Base-by-base conservation (phyloP, 345 rosid genomes). In the Odontarrhena argentea region DNA sequence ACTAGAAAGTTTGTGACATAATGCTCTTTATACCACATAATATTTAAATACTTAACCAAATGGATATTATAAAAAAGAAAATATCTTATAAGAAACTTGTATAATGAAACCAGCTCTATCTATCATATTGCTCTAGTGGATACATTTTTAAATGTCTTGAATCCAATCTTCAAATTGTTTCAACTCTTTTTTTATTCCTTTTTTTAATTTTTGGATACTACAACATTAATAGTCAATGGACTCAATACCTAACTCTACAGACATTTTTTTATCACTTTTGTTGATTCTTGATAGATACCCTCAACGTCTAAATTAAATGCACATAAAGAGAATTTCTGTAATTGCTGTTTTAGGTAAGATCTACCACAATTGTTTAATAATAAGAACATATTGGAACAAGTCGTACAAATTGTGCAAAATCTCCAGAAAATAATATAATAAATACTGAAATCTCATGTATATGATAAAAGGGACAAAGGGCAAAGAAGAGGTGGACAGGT, bases 401-500 rank as follows among this genome's bases (percentile, higher is more conserved):
- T 64, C 60, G 30, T 40, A 38, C n/a, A 47, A 46, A 63, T n/a
- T 12, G 36, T 56, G 45, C 47, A 26, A 14, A 35, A 18, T 63
- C 42, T n/a, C 36, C 36, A 5, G 12, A 5, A 49, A 3, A 47
- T 5, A 6, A 7, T 42, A 63, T 40, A 54, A 55, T n/a, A 49
- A 42, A 18, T 24, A 49, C 22, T 42, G 34, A 70, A 54, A 63
- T 71, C 70, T 46, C 3, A 73, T 52, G 73, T 60, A 60, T 52
- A 37, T 60, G 57, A 67, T 60, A 37, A 58, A 43, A 65, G 59
- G 63, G 68, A 67, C 72, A 53, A 32, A 44, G 60, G 37, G 9
- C 28, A 13, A 37, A 51, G 43, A 73, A 52, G 50, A 73, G 32
- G 51, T 74, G 68, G 68, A 53, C 73, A 67, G n/a, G 77, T 74